These are phyloP conservation scores for Lactifluus pinguis DNA, from an alignment of 768 basidiomycete genomes.

Conservation along the genomic window DNA sequence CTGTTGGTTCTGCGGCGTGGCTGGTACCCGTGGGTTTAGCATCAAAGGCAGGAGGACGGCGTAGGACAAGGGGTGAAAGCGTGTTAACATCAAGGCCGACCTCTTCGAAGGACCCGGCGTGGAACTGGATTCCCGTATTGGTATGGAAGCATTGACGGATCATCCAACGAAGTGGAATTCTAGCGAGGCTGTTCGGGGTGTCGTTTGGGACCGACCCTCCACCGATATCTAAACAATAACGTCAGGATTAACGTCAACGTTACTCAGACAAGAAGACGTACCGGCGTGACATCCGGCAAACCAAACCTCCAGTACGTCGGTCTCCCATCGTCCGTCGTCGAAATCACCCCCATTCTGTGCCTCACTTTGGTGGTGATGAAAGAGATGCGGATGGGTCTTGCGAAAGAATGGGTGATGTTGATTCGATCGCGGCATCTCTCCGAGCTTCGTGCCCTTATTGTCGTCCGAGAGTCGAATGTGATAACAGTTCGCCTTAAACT, in stretches of 20 bases:
- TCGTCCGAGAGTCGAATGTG: constrained; percentile 29
- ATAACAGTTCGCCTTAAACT: constrained; percentile 34
- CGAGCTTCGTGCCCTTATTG: constrained; percentile 36
- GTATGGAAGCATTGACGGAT: constrained; percentile 43
- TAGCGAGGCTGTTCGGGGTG: constrained; percentile 49
- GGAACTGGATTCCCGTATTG: constrained; percentile 34
- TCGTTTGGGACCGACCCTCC: constrained; percentile 59
- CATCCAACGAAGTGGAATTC: constrained; percentile 59
- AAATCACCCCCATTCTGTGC: constrained; percentile 34
- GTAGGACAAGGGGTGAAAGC: constrained; percentile 22
- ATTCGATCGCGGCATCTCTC: constrained; percentile 37
- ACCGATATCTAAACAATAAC: constrained; percentile 47
- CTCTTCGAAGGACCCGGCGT: constrained; percentile 23
- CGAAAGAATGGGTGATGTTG: constrained; percentile 21
- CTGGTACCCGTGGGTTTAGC: background rate
- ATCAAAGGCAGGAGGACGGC: constrained; percentile 16
- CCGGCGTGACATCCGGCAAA: constrained; percentile 70
- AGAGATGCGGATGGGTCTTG: background rate
- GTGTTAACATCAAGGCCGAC: constrained; percentile 27
- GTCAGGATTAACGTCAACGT: background rate
- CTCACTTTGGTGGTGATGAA: constrained; percentile 20
- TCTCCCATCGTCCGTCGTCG: constrained; percentile 25
- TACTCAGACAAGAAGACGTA: constrained; percentile 24
- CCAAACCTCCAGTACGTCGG: constrained; percentile 73
- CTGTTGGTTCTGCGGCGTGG: constrained; percentile 3